A percentile compares a stretch with the other conserved stretches of the same genome.
These are phyloP conservation scores for Citrus australasica DNA, from an alignment of 345 rosid genomes.

Conservation along the genomic window DNA sequence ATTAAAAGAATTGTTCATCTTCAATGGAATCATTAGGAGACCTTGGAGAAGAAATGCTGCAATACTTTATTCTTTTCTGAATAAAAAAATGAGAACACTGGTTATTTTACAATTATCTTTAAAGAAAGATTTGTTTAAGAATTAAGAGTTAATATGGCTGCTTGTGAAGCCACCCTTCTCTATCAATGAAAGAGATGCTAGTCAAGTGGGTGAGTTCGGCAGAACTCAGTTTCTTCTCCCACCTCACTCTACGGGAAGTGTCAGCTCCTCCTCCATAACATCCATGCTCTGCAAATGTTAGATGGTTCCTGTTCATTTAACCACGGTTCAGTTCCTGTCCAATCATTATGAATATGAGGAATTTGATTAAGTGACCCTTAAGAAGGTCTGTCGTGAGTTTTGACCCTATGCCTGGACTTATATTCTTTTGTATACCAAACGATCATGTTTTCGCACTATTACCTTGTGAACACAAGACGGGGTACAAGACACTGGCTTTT, in stretches of 20 bases:
- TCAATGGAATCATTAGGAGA: background rate
- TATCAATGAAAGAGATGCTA: constrained; percentile 40
- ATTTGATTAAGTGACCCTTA: too few species aligned
- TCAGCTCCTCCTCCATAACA: constrained; percentile 48
- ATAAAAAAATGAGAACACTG: background rate
- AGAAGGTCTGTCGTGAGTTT: too few species aligned
- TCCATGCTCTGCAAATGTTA: constrained; percentile 38
- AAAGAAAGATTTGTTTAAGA: background rate
- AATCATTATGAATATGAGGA: too few species aligned
- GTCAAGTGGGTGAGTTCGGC: constrained; percentile 3
- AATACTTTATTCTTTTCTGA: too few species aligned
- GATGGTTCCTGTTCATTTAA: constrained; percentile 23
- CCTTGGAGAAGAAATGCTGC: too few species aligned
- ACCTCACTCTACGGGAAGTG: constrained; percentile 30
- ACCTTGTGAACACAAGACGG: too few species aligned
- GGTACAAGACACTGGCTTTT: too few species aligned
- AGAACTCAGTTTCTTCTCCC: constrained; percentile 35
- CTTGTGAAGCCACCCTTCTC: constrained; percentile 46
- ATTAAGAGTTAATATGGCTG: constrained; percentile 23
- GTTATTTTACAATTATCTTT: background rate
- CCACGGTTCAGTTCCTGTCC: too few species aligned
- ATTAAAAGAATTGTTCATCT: background rate
- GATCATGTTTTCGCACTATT: too few species aligned
- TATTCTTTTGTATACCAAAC: too few species aligned
- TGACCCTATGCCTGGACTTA: too few species aligned